phyloP scores from a whole-genome alignment of 2,329 filamentous ascomycete genomes.

The Verticillium isaacii region DNA sequence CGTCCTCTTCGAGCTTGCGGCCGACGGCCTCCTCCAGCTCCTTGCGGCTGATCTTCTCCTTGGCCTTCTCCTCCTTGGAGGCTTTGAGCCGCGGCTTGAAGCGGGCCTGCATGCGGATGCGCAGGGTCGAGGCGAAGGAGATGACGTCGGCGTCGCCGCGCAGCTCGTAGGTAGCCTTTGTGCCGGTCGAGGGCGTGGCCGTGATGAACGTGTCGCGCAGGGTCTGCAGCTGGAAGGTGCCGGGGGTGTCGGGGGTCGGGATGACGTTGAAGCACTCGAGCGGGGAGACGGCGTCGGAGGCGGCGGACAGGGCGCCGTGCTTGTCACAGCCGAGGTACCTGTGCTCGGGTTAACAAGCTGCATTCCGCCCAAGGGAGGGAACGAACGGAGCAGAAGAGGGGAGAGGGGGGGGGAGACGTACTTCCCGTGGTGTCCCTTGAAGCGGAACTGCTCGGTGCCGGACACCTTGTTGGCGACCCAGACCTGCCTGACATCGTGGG shows the following conservation, averaged over 20 bases:
- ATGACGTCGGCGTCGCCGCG: conserved; percentile 70
- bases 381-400: background rate
- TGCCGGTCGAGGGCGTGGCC: conserved; percentile 44
- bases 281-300: conserved; percentile 73
- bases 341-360: background rate
- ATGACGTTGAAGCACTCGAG: conserved; percentile 78
- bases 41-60: conserved; percentile 78
- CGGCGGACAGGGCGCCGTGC: conserved; percentile 72
- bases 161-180: conserved; percentile 54
- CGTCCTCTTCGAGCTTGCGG: conserved; percentile 72
- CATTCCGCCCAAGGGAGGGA: background rate
- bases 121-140: conserved; percentile 65
- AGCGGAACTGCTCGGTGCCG: conserved; percentile 75
- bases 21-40: conserved; percentile 82
- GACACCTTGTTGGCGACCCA: conserved; percentile 85
- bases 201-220: conserved; percentile 64
- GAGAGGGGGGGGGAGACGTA: conserved; percentile 29
- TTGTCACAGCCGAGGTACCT: conserved; percentile 86
- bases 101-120: conserved; percentile 88
- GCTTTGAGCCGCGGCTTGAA: conserved; percentile 84
- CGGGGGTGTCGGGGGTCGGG: conserved; percentile 57
- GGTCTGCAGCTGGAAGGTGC: conserved; percentile 72
- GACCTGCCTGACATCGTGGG: conserved; percentile 92
- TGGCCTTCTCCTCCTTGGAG: conserved; percentile 76
- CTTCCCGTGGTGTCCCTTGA: conserved; percentile 89